Percentiles rank a stretch among this genome's conserved stretches.
Conservation (phyloP, 495 filamentous ascomycete genomes). For the Jackrogersella multiformis region DNA sequence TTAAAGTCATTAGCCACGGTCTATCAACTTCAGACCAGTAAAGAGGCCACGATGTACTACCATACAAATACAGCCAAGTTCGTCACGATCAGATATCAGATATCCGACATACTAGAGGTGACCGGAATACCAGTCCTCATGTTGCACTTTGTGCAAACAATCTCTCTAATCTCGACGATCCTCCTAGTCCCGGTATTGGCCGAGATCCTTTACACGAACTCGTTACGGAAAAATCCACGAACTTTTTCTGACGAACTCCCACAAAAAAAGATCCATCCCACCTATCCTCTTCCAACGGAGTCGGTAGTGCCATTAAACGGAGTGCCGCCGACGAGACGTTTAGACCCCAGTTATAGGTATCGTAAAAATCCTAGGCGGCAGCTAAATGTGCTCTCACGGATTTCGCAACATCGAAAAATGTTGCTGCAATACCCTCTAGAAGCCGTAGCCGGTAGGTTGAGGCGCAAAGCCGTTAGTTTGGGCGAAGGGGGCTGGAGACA, state of each 20-base stretch:
- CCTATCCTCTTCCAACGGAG: conserved; percentile 4
- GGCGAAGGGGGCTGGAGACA: conserved; percentile 69
- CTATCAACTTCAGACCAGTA: conserved; percentile 11
- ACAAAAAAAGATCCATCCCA: conserved; percentile 15
- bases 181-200: conserved; percentile 8
- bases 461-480: conserved; percentile 84
- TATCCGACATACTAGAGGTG: conserved; percentile 9
- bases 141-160: conserved; percentile 10
- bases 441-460: conserved; percentile 76
- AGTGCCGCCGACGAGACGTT: background rate
- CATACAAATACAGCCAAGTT: conserved; percentile 39
- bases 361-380: background rate
- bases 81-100: conserved; percentile 19
- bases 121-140: conserved; percentile 4
- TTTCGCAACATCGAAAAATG: background rate
- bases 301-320: conserved; percentile 16
- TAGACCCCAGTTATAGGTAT: conserved; percentile 1
- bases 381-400: background rate
- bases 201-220: conserved; percentile 22
- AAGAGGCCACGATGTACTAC: conserved; percentile 31
- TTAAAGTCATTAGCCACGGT: conserved; percentile 7
- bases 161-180: background rate
- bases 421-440: conserved; percentile 42
- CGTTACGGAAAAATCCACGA: conserved; percentile 33
- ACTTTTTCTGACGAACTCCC: conserved; percentile 34